Percentiles rank a stretch among this genome's conserved stretches.
phyloP scores from a whole-genome alignment of 108 stramenopile genomes.

The Cyclotella baltica region DNA sequence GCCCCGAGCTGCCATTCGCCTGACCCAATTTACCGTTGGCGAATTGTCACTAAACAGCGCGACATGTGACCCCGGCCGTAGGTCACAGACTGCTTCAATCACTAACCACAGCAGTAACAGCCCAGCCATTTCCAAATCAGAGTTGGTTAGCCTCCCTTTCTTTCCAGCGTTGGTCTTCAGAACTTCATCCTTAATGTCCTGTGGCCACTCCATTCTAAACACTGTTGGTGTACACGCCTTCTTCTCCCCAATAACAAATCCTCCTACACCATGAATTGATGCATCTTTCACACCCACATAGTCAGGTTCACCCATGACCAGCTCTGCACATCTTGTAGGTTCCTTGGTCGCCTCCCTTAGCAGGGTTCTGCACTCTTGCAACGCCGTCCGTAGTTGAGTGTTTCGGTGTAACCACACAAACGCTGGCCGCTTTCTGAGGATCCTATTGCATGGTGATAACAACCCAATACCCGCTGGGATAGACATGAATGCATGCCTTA shows the following conservation, averaged over 20 bases:
- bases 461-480: background rate
- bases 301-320: constrained; percentile 2
- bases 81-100: constrained; percentile 1
- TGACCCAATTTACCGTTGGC: constrained; percentile 34
- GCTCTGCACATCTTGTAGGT: background rate
- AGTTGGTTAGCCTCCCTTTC: constrained; percentile 33
- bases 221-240: constrained; percentile 12
- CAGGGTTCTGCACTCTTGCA: background rate
- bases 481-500: background rate
- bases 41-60: constrained; percentile 30
- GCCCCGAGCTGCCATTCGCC: constrained; percentile 3
- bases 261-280: constrained; percentile 40
- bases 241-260: background rate
- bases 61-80: background rate
- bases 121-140: constrained; percentile 52
- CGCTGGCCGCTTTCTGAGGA: background rate
- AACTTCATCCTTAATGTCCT: constrained; percentile 18
- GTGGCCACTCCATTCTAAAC: constrained; percentile 38
- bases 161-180: background rate
- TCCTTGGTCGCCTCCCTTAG: background rate
- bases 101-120: constrained; percentile 32
- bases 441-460: background rate
- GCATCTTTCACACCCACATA: constrained; percentile 31
- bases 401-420: background rate
- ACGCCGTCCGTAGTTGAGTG: background rate